Evolutionary conservation across 75 land plant genomes (phyloP).

Genomic region (Selaginella tamariscina): DNA sequence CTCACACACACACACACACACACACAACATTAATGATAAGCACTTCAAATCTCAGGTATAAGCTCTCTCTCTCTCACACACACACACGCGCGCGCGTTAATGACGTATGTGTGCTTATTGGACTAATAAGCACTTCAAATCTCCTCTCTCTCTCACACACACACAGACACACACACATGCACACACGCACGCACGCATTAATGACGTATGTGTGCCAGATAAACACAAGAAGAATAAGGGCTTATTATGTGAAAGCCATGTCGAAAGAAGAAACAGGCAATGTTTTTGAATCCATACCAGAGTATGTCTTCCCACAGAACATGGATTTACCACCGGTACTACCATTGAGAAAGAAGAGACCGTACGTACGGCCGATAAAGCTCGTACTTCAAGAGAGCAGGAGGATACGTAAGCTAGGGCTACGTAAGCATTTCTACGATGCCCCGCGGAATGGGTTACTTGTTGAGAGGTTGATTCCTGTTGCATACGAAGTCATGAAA

Average conservation of each 20-base stretch:
- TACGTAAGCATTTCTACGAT: conserved; percentile 18
- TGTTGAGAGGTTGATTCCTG: conserved; percentile 49
- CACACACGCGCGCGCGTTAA: not conserved
- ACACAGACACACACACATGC: no score
- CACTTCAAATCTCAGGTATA: no score
- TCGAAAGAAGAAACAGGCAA: not conserved
- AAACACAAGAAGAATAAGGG: no score
- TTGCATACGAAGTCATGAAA: conserved; percentile 41
- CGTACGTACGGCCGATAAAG: conserved; percentile 46
- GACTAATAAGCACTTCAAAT: not conserved
- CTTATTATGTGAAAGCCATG: not conserved
- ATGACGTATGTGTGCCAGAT: no score
- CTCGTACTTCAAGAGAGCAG: conserved; percentile 2
- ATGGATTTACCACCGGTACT: conserved; percentile 51
- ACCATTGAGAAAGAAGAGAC: conserved; percentile 61
- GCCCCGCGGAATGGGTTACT: conserved; percentile 81
- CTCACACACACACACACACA: no score
- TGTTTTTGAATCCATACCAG: not conserved
- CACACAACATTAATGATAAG: no score
- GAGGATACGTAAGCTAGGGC: conserved; percentile 5
- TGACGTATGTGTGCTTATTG: not conserved
- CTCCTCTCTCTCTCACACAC: not conserved
- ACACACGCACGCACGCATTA: no score
- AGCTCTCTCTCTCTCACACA: not conserved
- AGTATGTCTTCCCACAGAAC: conserved; percentile 35